Conservation (phyloP, 108 stramenopile genomes). For the Nitzschia sp. region DNA sequence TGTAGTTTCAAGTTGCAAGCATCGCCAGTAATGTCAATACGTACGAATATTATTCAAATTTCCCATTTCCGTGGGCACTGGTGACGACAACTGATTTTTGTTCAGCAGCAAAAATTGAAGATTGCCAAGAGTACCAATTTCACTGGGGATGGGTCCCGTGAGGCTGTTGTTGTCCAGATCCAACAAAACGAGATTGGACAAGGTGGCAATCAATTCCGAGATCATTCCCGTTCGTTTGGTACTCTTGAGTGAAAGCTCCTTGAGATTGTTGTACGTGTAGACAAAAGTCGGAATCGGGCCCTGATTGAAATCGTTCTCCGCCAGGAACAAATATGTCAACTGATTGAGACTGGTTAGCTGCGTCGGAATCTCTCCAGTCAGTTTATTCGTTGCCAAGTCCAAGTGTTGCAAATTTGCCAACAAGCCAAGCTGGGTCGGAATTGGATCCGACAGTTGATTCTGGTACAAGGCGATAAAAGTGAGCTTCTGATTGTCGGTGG, state of each 20-base stretch:
- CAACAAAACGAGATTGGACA: conserved; percentile 26
- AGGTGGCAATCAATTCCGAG: conserved; percentile 26
- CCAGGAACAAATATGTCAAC: conserved; percentile 46
- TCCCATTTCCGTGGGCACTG: conserved; percentile 25
- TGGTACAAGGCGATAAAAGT: conserved; percentile 35
- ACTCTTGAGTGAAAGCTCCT: conserved; percentile 45
- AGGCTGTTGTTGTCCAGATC: conserved; percentile 43
- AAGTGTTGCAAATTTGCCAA: conserved; percentile 19
- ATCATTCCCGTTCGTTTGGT: conserved; percentile 43
- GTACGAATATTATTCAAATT: conserved; percentile 28
- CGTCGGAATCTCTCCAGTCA: conserved; percentile 31
- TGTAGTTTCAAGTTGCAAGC: neutral
- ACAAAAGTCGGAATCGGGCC: conserved; percentile 46
- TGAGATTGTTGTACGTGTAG: conserved; percentile 24
- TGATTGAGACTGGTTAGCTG: neutral
- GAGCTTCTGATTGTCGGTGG: conserved; percentile 13
- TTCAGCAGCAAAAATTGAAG: conserved; percentile 43
- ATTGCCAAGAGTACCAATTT: conserved; percentile 33
- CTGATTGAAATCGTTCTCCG: conserved; percentile 35
- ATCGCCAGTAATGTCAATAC: neutral
- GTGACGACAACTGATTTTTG: conserved; percentile 28
- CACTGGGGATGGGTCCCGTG: conserved; percentile 27
- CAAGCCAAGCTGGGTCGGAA: conserved; percentile 35
- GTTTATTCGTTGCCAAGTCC: conserved; percentile 25
- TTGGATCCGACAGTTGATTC: conserved; percentile 31